phyloP scores from a whole-genome alignment of 768 basidiomycete genomes.

The Boletus pseudo-olivaceus region DNA sequence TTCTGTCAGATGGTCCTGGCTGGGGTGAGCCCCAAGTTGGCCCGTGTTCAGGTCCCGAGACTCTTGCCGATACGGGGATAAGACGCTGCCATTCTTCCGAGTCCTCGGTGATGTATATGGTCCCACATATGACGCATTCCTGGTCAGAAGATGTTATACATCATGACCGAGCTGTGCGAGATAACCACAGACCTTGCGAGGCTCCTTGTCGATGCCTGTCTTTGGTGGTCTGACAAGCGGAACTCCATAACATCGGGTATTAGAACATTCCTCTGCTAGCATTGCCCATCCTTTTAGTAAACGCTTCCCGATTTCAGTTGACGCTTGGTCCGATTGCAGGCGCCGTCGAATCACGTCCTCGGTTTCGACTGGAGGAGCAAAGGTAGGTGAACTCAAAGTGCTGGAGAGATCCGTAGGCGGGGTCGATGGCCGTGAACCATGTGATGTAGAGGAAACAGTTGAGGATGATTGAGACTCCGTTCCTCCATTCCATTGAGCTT shows the following conservation, averaged over 20 bases:
- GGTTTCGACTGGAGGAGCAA: slow-evolving; percentile 62
- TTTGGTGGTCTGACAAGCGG: slow-evolving; percentile 83
- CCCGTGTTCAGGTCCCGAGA: slow-evolving; percentile 2
- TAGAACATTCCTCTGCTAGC: slow-evolving; percentile 84
- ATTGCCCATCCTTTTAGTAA: slow-evolving; percentile 84
- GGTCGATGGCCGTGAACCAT: slow-evolving; percentile 62
- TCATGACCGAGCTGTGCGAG: background rate
- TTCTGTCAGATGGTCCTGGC: slow-evolving; percentile 8
- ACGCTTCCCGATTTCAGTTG: slow-evolving; percentile 72
- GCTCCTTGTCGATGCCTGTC: slow-evolving; percentile 54
- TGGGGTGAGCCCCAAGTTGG: slow-evolving; percentile 2
- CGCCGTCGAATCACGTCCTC: slow-evolving; percentile 65
- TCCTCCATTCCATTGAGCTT: slow-evolving; percentile 17
- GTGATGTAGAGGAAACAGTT: slow-evolving; percentile 48
- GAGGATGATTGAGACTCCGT: slow-evolving; percentile 34
- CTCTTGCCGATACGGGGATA: slow-evolving; percentile 27
- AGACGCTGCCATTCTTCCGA: slow-evolving; percentile 47
- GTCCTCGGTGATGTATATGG: slow-evolving; percentile 58
- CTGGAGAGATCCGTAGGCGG: slow-evolving; percentile 76
- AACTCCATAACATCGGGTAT: slow-evolving; percentile 64
- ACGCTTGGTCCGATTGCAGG: slow-evolving; percentile 78
- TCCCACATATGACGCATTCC: slow-evolving; percentile 79
- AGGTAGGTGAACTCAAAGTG: slow-evolving; percentile 55
- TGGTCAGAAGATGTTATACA: slow-evolving; percentile 25
- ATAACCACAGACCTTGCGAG: slow-evolving; percentile 52